Conservation (phyloP, 192 early-diverging fungal genomes). For the Polychytrium aggregatum region DNA sequence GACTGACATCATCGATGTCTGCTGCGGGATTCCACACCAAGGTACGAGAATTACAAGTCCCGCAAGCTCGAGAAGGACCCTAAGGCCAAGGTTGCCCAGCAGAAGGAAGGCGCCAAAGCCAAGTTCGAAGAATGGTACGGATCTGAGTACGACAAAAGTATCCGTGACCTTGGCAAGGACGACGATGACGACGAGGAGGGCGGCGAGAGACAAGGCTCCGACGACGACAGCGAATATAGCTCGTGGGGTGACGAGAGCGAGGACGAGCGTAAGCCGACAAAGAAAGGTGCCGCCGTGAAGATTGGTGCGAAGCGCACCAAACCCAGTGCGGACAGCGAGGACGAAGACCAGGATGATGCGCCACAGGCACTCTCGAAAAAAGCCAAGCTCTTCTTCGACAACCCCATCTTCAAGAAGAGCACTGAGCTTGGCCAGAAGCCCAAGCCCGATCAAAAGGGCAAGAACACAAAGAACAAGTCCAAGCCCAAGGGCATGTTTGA, state of each 20-base stretch:
- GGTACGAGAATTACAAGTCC: slow-evolving; percentile 61
- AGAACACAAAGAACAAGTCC: too few species aligned
- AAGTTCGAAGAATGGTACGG: slow-evolving; percentile 49
- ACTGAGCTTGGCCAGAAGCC: slow-evolving; percentile 3
- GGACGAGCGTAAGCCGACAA: too few species aligned
- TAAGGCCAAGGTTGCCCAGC: slow-evolving; percentile 56
- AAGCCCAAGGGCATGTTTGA: too few species aligned
- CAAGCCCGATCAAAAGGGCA: too few species aligned
- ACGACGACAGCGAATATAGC: slow-evolving; percentile 27
- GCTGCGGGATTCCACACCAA: slow-evolving; percentile 2
- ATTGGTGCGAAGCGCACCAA: slow-evolving; percentile 19
- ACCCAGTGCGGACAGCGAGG: slow-evolving; percentile 38
- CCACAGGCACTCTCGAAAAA: slow-evolving; percentile 56
- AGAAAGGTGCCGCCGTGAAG: slow-evolving; percentile 9
- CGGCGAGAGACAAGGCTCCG: slow-evolving; percentile 25
- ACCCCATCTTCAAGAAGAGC: slow-evolving; percentile 73
- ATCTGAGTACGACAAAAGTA: slow-evolving; percentile 37
- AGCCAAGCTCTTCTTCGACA: slow-evolving; percentile 91
- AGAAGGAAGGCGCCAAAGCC: slow-evolving; percentile 44
- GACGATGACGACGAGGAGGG: slow-evolving; percentile 14
- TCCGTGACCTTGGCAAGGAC: too few species aligned
- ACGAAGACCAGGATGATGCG: slow-evolving; percentile 28
- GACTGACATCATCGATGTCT: slow-evolving; percentile 1
- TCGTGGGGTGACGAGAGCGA: slow-evolving; percentile 10
- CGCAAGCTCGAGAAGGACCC: slow-evolving; percentile 67